phyloP scores from a whole-genome alignment of 2,329 filamentous ascomycete genomes.

The Sphaerulina vaccinii region DNA sequence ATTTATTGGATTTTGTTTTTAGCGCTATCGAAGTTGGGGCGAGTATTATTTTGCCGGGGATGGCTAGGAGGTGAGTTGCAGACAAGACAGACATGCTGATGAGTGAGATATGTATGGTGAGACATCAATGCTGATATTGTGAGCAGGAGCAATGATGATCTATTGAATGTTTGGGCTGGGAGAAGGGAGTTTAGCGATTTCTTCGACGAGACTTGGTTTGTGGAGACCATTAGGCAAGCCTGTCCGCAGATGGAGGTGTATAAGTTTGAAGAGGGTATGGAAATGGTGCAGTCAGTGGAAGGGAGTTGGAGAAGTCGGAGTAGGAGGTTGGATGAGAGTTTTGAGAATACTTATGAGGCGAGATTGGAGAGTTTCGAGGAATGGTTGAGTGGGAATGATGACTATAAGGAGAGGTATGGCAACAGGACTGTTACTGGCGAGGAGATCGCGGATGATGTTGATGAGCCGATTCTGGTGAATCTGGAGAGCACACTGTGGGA shows the following conservation, averaged over 20 bases:
- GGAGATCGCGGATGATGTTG: slow-evolving; percentile 5
- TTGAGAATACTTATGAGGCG: slow-evolving; percentile 18
- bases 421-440: neutral
- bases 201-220: slow-evolving; percentile 35
- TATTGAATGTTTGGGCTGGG: slow-evolving; percentile 28
- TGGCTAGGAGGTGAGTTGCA: no score
- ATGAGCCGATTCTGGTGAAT: slow-evolving; percentile 28
- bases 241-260: slow-evolving; percentile 34
- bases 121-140: no score
- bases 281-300: slow-evolving; percentile 20
- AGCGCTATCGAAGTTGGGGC: slow-evolving; percentile 41
- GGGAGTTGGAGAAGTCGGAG: slow-evolving; percentile 27
- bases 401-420: slow-evolving; percentile 1
- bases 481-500: slow-evolving; percentile 34
- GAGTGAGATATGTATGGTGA: no score
- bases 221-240: slow-evolving; percentile 21
- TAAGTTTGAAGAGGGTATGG: slow-evolving; percentile 18
- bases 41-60: slow-evolving; percentile 31
- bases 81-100: no score
- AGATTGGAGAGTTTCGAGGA: slow-evolving; percentile 24
- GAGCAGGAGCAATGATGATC: slow-evolving; percentile 20
- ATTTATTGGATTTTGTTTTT: slow-evolving; percentile 19
- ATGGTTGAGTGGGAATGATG: slow-evolving; percentile 26
- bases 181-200: slow-evolving; percentile 26
- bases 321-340: slow-evolving; percentile 28